A percentile compares a stretch with the other conserved stretches of the same genome.
Evolutionary conservation across 305 asterid species (phyloP).

Genomic region (Solanum hybrid): DNA sequence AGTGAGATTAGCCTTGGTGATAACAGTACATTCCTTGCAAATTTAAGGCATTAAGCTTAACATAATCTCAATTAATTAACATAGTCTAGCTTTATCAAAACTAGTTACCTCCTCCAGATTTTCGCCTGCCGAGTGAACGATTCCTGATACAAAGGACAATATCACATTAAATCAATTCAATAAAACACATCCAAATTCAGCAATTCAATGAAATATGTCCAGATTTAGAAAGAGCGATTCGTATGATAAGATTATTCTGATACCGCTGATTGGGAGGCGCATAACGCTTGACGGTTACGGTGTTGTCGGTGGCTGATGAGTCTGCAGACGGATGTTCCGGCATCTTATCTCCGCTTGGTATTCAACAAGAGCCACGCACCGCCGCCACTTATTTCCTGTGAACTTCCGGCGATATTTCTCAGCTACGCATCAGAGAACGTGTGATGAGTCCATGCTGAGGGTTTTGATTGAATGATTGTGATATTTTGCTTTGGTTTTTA

Average conservation of each 20-base stretch:
- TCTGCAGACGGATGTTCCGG: constrained; percentile 61
- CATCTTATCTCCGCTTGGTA: constrained; percentile 31
- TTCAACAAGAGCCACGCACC: constrained; percentile 16
- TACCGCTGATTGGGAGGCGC: constrained; percentile 95
- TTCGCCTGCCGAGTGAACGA: constrained; percentile 15
- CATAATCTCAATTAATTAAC: background rate
- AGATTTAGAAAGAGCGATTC: background rate
- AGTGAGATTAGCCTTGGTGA: background rate
- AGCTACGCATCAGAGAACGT: background rate
- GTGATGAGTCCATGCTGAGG: background rate
- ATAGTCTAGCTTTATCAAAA: background rate
- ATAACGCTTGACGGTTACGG: constrained; percentile 66
- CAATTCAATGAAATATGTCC: background rate
- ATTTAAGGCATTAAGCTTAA: background rate
- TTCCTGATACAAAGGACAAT: constrained; percentile 5
- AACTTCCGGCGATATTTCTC: background rate
- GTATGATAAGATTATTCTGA: background rate
- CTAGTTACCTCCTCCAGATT: constrained; percentile 10
- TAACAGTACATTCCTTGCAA: background rate
- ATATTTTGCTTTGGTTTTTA: background rate
- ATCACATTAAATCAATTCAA: background rate
- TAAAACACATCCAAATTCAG: background rate
- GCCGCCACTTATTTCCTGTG: background rate
- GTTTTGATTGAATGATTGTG: background rate
- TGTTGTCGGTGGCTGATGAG: constrained; percentile 44